These are phyloP conservation scores for Komagataella phaffii DNA, from an alignment of 805 yeast genomes.

Conservation along the genomic window DNA sequence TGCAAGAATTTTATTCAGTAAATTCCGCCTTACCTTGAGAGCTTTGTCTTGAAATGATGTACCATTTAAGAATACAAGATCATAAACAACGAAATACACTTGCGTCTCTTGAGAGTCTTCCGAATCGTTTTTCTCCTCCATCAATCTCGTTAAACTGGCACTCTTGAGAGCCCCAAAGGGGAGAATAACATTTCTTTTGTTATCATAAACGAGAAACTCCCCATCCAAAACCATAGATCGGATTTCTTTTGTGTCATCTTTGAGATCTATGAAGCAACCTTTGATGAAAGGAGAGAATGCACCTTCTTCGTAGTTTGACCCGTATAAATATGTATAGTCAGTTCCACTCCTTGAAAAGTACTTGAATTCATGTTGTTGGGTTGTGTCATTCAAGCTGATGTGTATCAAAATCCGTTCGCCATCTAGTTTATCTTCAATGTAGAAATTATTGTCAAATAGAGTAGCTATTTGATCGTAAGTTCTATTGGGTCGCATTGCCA, in stretches of 20 bases:
- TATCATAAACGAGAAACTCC: conserved; percentile 86
- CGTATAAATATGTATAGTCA: conserved; percentile 65
- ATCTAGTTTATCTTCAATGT: conserved; percentile 83
- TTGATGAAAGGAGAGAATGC: conserved; percentile 17
- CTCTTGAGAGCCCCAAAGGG: conserved; percentile 77
- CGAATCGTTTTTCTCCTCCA: conserved; percentile 14
- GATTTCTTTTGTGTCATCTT: conserved; percentile 8
- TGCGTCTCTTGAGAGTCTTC: conserved; percentile 20
- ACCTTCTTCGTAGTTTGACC: conserved; percentile 16
- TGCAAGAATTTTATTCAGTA: conserved; percentile 28
- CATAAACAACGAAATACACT: conserved; percentile 60
- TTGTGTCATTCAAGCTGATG: conserved; percentile 25
- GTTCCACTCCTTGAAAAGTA: conserved; percentile 56
- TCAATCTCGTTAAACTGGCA: conserved; percentile 44
- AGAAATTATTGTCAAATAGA: conserved; percentile 34
- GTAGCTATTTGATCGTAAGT: conserved; percentile 38
- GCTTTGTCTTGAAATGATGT: conserved; percentile 39
- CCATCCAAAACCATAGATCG: conserved; percentile 57
- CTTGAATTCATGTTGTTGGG: conserved; percentile 23
- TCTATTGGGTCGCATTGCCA: conserved; percentile 42
- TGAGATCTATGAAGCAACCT: conserved; percentile 9
- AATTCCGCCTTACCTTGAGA: conserved; percentile 39
- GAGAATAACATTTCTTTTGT: conserved; percentile 33
- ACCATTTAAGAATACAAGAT: conserved; percentile 60
- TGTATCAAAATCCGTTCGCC: conserved; percentile 86